Conservation (phyloP, 164 flowering plant species). For the Tetrastigma voinierianum region DNA sequence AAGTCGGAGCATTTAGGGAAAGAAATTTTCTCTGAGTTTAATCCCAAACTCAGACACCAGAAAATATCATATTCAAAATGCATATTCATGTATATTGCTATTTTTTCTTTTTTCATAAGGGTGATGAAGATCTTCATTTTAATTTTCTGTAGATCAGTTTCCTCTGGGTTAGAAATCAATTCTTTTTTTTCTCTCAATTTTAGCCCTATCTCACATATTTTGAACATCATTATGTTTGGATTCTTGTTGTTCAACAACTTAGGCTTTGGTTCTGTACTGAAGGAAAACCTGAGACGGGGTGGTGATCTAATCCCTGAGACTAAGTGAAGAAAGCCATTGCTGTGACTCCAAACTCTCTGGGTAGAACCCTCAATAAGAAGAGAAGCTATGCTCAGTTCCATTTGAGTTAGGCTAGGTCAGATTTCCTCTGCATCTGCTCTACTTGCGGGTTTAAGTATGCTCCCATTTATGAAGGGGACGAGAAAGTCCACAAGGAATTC, state of each 20-base stretch:
- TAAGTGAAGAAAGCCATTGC: slow-evolving; percentile 11
- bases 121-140: too few species aligned
- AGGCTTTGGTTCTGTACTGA: not conserved
- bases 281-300: slow-evolving; percentile 10
- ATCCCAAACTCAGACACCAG: too few species aligned
- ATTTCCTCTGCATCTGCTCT: slow-evolving; percentile 71
- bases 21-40: too few species aligned
- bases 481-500: slow-evolving; percentile 61
- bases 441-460: slow-evolving; percentile 67
- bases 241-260: not conserved
- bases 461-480: slow-evolving; percentile 69
- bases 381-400: slow-evolving; percentile 83
- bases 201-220: too few species aligned
- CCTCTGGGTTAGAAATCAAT: too few species aligned
- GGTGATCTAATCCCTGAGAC: slow-evolving; percentile 1
- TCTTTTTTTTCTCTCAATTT: too few species aligned
- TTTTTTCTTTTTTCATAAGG: too few species aligned
- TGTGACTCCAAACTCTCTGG: slow-evolving; percentile 8
- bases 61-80: too few species aligned
- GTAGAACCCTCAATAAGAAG: slow-evolving; percentile 57
- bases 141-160: too few species aligned
- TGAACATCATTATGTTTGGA: not conserved
- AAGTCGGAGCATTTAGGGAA: too few species aligned
- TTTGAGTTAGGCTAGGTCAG: slow-evolving; percentile 88
- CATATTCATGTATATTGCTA: too few species aligned